These are phyloP conservation scores for Camellia sinensis DNA, from an alignment of 148 eudicot species.

Conservation along the genomic window DNA sequence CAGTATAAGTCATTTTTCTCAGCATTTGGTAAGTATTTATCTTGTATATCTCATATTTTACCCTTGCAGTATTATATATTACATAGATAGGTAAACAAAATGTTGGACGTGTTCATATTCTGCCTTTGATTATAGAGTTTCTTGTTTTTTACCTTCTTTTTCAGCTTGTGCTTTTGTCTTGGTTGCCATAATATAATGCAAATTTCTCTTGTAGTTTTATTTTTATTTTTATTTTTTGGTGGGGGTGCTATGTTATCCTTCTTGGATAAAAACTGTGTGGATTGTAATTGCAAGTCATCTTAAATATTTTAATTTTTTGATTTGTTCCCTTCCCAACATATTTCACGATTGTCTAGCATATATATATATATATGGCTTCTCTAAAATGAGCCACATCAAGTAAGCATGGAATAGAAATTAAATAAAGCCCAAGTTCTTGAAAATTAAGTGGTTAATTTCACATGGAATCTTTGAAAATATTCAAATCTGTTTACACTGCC, in stretches of 20 bases:
- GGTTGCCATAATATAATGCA: neutral
- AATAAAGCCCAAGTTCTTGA: neutral
- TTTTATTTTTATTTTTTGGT: neutral
- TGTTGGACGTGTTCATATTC: neutral
- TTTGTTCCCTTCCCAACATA: too few relatives aligned
- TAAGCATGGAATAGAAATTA: neutral
- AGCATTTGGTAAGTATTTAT: constrained; percentile 71
- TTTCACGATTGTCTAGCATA: too few relatives aligned
- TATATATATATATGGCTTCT: too few relatives aligned
- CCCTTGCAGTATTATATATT: neutral
- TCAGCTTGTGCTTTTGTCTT: neutral
- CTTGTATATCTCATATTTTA: neutral
- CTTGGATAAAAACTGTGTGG: neutral
- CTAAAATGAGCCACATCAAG: neutral
- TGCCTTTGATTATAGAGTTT: neutral
- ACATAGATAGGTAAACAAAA: neutral
- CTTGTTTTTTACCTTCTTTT: neutral
- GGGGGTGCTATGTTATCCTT: neutral
- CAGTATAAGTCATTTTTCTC: constrained; percentile 91
- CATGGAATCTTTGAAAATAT: too few relatives aligned
- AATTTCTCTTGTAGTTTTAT: neutral
- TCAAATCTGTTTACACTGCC: too few relatives aligned
- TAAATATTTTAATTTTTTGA: neutral
- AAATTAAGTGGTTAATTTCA: neutral
- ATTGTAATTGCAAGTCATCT: neutral